Conservation (phyloP, 352 stramenopile species). For the Phytophthora capsici region DNA sequence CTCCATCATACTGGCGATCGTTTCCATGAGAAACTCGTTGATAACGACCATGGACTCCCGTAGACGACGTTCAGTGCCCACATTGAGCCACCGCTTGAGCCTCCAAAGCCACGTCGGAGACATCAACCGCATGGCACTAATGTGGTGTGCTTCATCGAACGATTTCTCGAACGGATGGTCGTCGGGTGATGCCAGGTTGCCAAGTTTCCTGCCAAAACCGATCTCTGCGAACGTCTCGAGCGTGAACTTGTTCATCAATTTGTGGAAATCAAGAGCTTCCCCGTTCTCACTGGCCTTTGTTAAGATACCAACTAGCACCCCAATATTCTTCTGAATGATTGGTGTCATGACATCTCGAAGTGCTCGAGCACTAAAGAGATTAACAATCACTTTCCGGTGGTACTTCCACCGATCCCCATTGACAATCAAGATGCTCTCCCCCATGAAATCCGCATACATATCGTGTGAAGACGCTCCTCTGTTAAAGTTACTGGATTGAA, state of each 20-base stretch:
- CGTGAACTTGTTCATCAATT: slow-evolving; percentile 36
- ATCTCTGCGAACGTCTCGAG: slow-evolving; percentile 65
- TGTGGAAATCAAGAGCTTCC: slow-evolving; percentile 16
- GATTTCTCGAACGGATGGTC: slow-evolving; percentile 31
- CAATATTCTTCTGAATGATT: slow-evolving; percentile 27
- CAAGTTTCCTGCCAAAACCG: slow-evolving; percentile 56
- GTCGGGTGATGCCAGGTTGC: slow-evolving; percentile 22
- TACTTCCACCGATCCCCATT: slow-evolving; percentile 67
- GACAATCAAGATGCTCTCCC: slow-evolving; percentile 61
- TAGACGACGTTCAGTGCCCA: slow-evolving; percentile 19
- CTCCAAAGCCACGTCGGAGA: slow-evolving; percentile 29
- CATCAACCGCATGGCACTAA: slow-evolving; percentile 14
- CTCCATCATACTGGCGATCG: slow-evolving; percentile 31
- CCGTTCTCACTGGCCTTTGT: neutral
- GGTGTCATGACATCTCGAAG: slow-evolving; percentile 41
- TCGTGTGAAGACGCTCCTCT: slow-evolving; percentile 53
- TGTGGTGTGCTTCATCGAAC: slow-evolving; percentile 35
- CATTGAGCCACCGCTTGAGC: slow-evolving; percentile 29
- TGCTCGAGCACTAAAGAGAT: slow-evolving; percentile 72
- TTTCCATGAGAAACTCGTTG: slow-evolving; percentile 30
- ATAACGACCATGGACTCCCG: slow-evolving; percentile 20
- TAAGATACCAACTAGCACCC: slow-evolving; percentile 11
- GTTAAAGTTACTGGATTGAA: slow-evolving; percentile 65
- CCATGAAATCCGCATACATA: slow-evolving; percentile 56
- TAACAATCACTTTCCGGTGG: slow-evolving; percentile 74